Conservation (phyloP, 208 protist species). For the Phytomonas francai region DNA sequence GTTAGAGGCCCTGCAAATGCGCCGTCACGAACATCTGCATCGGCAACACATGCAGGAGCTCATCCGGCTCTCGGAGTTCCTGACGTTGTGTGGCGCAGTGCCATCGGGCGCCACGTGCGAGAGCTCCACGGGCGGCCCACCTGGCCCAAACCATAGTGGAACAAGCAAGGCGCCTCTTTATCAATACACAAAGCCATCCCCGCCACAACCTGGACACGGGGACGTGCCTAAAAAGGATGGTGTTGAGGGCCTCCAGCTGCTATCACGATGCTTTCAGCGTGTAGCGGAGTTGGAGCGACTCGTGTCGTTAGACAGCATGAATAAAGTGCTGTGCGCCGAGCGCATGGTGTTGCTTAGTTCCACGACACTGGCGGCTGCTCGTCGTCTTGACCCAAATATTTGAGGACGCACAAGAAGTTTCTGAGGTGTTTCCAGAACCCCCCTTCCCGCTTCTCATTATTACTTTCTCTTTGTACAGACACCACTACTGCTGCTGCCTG, state of each 20-base stretch:
- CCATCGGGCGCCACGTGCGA: not conserved
- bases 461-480: too few relatives aligned
- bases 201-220: not conserved
- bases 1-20: slow-evolving; percentile 44
- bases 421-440: too few relatives aligned
- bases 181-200: not conserved
- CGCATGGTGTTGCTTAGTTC: slow-evolving; percentile 42
- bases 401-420: too few relatives aligned
- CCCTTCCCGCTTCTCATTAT: too few relatives aligned
- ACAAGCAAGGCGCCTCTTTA: not conserved
- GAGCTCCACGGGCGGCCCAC: not conserved
- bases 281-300: slow-evolving; percentile 29
- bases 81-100: slow-evolving; percentile 13
- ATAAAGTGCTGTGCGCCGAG: slow-evolving; percentile 26
- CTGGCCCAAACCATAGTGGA: slow-evolving; percentile 10
- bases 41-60: slow-evolving; percentile 59
- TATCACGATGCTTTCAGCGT: slow-evolving; percentile 17
- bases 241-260: too few relatives aligned
- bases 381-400: too few relatives aligned
- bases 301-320: slow-evolving; percentile 17
- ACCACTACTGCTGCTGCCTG: too few relatives aligned
- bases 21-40: slow-evolving; percentile 51
- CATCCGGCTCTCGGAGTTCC: slow-evolving; percentile 49
- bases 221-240: not conserved
- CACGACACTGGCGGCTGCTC: too few relatives aligned